Conservation (phyloP, 306 rosid genomes). For the Glycine latifolia region DNA sequence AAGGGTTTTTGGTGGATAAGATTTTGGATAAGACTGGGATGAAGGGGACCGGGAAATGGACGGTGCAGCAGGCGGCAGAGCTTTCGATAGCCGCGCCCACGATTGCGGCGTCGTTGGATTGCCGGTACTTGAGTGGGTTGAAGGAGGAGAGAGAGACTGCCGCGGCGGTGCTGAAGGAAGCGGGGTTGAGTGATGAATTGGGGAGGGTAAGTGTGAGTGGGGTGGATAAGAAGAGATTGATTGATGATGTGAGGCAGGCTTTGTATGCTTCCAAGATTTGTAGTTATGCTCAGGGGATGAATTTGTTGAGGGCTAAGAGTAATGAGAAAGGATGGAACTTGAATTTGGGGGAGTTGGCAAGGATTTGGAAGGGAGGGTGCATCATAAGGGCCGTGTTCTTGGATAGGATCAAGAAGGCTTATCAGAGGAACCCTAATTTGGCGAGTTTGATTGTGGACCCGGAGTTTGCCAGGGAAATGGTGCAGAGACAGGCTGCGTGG, state of each 20-base stretch:
- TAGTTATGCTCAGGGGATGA: conserved; percentile 98
- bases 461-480: conserved; percentile 93
- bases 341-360: conserved; percentile 88
- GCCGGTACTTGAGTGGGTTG: conserved; percentile 83
- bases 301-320: conserved; percentile 90
- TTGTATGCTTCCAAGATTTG: conserved; percentile 94
- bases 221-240: conserved; percentile 77
- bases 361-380: conserved; percentile 99
- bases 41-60: conserved; percentile 98
- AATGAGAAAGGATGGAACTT: conserved; percentile 82
- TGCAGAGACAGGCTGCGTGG: conserved; percentile 96
- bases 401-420: conserved; percentile 95
- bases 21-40: conserved; percentile 92
- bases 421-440: conserved; percentile 80
- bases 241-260: conserved; percentile 96
- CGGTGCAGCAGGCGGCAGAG: conserved; percentile 97
- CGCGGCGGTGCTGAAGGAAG: conserved; percentile 66
- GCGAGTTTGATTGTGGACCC: conserved; percentile 89
- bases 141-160: conserved; percentile 95
- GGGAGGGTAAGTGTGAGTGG: conserved; percentile 55
- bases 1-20: conserved; percentile 85
- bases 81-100: conserved; percentile 89
- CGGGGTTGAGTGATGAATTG: conserved; percentile 71
- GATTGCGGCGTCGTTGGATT: conserved; percentile 88
- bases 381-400: conserved; percentile 91